phyloP scores from a whole-genome alignment of 257 asterid species.

The Solanum rostratum region DNA sequence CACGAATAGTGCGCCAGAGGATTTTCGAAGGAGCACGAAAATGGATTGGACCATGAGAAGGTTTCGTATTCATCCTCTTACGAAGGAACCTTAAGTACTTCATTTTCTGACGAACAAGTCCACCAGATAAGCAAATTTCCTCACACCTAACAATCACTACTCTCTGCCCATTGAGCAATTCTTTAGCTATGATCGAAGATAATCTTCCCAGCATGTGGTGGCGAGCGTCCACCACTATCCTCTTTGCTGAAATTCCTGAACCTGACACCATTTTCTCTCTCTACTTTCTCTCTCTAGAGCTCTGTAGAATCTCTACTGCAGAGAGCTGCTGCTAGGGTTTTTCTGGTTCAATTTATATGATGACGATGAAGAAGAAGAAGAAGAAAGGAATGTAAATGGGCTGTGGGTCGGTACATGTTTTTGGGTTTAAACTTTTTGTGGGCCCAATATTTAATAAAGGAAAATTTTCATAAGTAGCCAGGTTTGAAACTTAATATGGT shows the following conservation, averaged over 20 bases:
- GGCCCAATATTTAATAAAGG: not conserved
- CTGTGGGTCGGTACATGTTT: not conserved
- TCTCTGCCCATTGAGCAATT: not conserved
- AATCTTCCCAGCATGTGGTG: not conserved
- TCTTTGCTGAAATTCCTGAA: not conserved
- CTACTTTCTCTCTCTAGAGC: not conserved
- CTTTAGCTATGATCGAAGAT: not conserved
- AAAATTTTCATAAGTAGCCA: no score
- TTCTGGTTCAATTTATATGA: not conserved
- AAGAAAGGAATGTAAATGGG: not conserved
- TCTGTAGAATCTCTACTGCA: not conserved
- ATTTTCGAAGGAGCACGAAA: slow-evolving; percentile 1
- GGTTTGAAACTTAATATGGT: no score
- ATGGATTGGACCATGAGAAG: not conserved
- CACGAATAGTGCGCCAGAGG: not conserved
- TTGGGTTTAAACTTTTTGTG: not conserved
- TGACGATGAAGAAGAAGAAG: not conserved
- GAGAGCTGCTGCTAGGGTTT: not conserved
- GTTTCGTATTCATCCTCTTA: not conserved
- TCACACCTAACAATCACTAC: not conserved
- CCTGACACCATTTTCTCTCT: not conserved
- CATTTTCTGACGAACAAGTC: slow-evolving; percentile 1
- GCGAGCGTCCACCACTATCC: not conserved
- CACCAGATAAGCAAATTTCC: not conserved
- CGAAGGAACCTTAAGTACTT: not conserved